A percentile compares a stretch with the other conserved stretches of the same genome.
Evolutionary conservation across 495 filamentous ascomycete species (phyloP).

Genomic region (Lindgomyces ingoldianus): DNA sequence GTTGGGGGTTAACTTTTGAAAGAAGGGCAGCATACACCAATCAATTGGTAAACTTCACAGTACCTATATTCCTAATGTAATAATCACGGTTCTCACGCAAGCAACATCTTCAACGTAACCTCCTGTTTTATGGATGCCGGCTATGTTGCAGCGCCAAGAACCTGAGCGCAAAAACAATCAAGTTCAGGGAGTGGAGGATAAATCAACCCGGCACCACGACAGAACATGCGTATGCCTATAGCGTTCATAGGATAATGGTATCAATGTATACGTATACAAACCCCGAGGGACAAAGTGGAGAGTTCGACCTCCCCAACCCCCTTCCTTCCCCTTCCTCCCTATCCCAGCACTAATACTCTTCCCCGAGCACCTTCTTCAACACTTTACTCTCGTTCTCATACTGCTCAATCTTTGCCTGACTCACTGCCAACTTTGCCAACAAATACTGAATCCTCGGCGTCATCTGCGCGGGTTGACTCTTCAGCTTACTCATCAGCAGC

Average conservation of each 20-base stretch:
- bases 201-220: background rate
- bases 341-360: conserved; percentile 47
- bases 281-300: too few species aligned
- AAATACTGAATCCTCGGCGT: conserved; percentile 67
- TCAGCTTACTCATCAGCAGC: conserved; percentile 55
- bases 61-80: conserved; percentile 2
- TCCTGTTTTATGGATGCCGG: too few species aligned
- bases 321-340: background rate
- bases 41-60: background rate
- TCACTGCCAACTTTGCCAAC: conserved; percentile 64
- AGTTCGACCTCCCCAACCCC: too few species aligned
- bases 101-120: background rate
- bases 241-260: conserved; percentile 1
- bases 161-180: too few species aligned
- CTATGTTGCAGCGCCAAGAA: too few species aligned
- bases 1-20: conserved; percentile 9
- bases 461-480: conserved; percentile 64
- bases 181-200: too few species aligned
- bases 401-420: conserved; percentile 73
- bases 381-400: conserved; percentile 71
- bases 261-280: background rate
- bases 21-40: conserved; percentile 6
- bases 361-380: conserved; percentile 64
- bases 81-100: background rate
- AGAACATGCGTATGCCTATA: background rate